A percentile compares a stretch with the other conserved stretches of the same genome.
Evolutionary conservation across 768 basidiomycete genomes (phyloP).

Genomic region (Phylloporus sp.): DNA sequence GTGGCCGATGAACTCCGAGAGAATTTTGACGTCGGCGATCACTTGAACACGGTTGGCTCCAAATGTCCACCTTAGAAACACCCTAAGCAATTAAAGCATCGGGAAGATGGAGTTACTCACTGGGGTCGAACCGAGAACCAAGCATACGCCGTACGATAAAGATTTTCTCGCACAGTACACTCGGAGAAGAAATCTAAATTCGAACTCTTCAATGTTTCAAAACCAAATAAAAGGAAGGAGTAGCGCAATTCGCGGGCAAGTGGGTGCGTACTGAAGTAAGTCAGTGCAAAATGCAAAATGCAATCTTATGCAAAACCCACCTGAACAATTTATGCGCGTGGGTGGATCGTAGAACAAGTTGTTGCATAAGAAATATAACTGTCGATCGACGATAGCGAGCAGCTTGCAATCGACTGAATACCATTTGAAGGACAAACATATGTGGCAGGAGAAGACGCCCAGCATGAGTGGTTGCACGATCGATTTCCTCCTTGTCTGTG

Average conservation of each 20-base stretch:
- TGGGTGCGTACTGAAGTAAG: constrained; percentile 69
- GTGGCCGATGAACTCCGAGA: constrained; percentile 78
- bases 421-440: constrained; percentile 75
- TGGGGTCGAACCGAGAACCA: constrained; percentile 96
- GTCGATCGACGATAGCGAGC: constrained; percentile 82
- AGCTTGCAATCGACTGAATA: constrained; percentile 90
- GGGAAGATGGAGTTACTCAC: constrained; percentile 43
- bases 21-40: constrained; percentile 79
- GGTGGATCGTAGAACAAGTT: constrained; percentile 79
- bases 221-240: constrained; percentile 87
- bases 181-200: constrained; percentile 81
- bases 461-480: constrained; percentile 64
- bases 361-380: constrained; percentile 80
- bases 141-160: constrained; percentile 77
- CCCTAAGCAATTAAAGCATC: not conserved
- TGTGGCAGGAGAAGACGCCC: constrained; percentile 79
- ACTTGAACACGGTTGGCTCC: constrained; percentile 92
- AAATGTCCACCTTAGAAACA: constrained; percentile 75
- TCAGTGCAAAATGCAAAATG: not conserved
- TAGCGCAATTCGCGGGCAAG: constrained; percentile 88
- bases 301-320: constrained; percentile 35
- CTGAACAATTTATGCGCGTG: constrained; percentile 67
- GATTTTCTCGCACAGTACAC: constrained; percentile 59
- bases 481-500: constrained; percentile 79
- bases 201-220: constrained; percentile 86